Conservation (phyloP, 2,329 filamentous ascomycete genomes). For the Nannizziopsis arthrosporioides region DNA sequence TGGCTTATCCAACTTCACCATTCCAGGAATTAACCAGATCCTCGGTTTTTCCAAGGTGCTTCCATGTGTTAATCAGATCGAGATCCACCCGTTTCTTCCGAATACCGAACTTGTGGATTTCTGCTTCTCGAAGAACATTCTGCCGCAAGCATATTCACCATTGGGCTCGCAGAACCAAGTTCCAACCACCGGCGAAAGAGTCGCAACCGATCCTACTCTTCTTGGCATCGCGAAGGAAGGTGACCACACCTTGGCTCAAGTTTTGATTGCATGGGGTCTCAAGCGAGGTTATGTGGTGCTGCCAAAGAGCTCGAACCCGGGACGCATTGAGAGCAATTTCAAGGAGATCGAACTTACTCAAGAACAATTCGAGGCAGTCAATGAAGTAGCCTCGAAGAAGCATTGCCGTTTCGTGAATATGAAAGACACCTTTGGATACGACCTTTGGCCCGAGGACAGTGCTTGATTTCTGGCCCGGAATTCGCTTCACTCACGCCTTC, state of each 20-base stretch:
- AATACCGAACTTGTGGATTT: slow-evolving; percentile 35
- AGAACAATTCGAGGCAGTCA: slow-evolving; percentile 48
- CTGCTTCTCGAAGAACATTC: slow-evolving; percentile 31
- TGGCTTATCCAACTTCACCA: slow-evolving; percentile 65
- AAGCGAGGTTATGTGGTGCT: slow-evolving; percentile 55
- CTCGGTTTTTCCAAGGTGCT: slow-evolving; percentile 33
- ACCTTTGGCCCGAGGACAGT: slow-evolving; percentile 54
- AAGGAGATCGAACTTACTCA: slow-evolving; percentile 48
- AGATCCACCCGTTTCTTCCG: slow-evolving; percentile 39
- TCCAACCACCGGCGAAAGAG: slow-evolving; percentile 55
- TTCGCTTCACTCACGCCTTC: no score
- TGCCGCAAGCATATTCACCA: slow-evolving; percentile 35
- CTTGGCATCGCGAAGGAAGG: slow-evolving; percentile 48
- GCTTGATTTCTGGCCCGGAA: slow-evolving; percentile 6
- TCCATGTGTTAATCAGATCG: slow-evolving; percentile 37
- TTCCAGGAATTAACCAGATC: slow-evolving; percentile 39
- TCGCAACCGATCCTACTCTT: slow-evolving; percentile 47
- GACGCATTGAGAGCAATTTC: slow-evolving; percentile 57
- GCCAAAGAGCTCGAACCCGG: slow-evolving; percentile 57
- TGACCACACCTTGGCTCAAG: slow-evolving; percentile 48
- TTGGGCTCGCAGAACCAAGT: slow-evolving; percentile 57
- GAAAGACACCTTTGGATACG: slow-evolving; percentile 68
- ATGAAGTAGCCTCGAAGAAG: slow-evolving; percentile 52
- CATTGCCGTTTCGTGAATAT: slow-evolving; percentile 67
- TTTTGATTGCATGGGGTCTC: slow-evolving; percentile 55